Conservation (phyloP, 2,329 filamentous ascomycete species). For the Stylonectria norvegica region DNA sequence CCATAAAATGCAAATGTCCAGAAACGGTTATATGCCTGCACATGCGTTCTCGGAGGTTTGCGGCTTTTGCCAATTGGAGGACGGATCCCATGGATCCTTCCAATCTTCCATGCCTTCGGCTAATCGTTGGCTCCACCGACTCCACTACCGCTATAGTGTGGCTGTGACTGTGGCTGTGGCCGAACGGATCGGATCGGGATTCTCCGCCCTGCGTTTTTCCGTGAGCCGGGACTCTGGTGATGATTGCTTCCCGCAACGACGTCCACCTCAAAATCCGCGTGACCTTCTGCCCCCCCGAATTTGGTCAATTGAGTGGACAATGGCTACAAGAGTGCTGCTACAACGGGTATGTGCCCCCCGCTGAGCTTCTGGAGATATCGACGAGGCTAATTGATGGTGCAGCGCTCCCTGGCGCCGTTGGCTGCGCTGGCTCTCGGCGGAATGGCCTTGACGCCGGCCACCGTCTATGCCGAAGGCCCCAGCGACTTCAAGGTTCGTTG, state of each 20-base stretch:
- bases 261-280: slow-evolving; percentile 25
- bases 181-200: slow-evolving; percentile 22
- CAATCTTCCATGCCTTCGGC: slow-evolving; percentile 5
- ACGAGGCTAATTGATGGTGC: slow-evolving; percentile 30
- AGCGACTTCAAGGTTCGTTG: slow-evolving; percentile 31
- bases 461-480: slow-evolving; percentile 51
- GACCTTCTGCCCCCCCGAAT: slow-evolving; percentile 20
- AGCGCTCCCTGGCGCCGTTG: slow-evolving; percentile 54
- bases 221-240: slow-evolving; percentile 18
- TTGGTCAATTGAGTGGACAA: slow-evolving; percentile 49
- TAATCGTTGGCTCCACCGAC: slow-evolving; percentile 7
- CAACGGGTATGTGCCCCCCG: slow-evolving; percentile 44
- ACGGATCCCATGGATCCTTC: background rate
- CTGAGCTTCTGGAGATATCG: slow-evolving; percentile 10
- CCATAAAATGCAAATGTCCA: slow-evolving; percentile 1
- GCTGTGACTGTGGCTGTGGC: slow-evolving; percentile 15
- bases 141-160: background rate
- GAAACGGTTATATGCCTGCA: slow-evolving; percentile 5
- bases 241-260: slow-evolving; percentile 17
- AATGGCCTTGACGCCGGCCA: slow-evolving; percentile 46
- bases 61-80: slow-evolving; percentile 5
- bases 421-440: slow-evolving; percentile 49
- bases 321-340: slow-evolving; percentile 59
- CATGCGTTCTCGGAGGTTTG: slow-evolving; percentile 11
- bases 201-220: slow-evolving; percentile 30